phyloP scores from a whole-genome alignment of 2,329 filamentous ascomycete species.

The Aspergillus piperis region DNA sequence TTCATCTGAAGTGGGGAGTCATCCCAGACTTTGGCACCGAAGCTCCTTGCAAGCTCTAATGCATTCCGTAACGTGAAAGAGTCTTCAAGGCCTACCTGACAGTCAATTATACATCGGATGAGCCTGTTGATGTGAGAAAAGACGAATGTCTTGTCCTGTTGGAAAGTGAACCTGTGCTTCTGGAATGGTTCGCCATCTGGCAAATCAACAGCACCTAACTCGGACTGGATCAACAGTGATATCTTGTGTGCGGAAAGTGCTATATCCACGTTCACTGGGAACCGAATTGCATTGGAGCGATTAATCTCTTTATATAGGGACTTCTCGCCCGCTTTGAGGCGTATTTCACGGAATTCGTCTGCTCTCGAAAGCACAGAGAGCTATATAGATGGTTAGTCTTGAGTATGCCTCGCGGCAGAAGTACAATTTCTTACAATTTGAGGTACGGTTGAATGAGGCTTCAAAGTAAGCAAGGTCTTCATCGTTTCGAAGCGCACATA shows the following conservation, averaged over 20 bases:
- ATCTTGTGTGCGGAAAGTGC: slow-evolving; percentile 71
- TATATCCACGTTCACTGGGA: slow-evolving; percentile 68
- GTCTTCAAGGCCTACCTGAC: slow-evolving; percentile 64
- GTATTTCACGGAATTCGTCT: slow-evolving; percentile 70
- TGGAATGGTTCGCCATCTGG: slow-evolving; percentile 60
- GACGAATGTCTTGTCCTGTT: slow-evolving; percentile 62
- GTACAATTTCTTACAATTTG: slow-evolving; percentile 59
- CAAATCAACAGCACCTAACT: slow-evolving; percentile 67
- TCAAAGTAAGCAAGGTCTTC: slow-evolving; percentile 66
- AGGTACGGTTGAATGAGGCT: slow-evolving; percentile 61
- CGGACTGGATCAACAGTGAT: slow-evolving; percentile 73
- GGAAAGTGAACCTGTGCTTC: slow-evolving; percentile 59
- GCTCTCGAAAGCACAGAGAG: slow-evolving; percentile 67
- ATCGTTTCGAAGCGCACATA: slow-evolving; percentile 80
- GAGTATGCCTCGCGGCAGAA: too few relatives aligned
- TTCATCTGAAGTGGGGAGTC: slow-evolving; percentile 76
- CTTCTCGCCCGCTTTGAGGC: slow-evolving; percentile 71
- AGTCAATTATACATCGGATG: slow-evolving; percentile 75
- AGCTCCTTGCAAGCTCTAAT: slow-evolving; percentile 74
- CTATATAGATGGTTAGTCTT: slow-evolving; percentile 44
- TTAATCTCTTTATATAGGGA: slow-evolving; percentile 71
- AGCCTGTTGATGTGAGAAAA: slow-evolving; percentile 71
- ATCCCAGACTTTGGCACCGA: slow-evolving; percentile 80
- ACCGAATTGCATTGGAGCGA: slow-evolving; percentile 66
- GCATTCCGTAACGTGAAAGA: slow-evolving; percentile 67